A percentile compares a stretch with the other conserved stretches of the same genome.
phyloP scores from a whole-genome alignment of 2,329 filamentous ascomycete species.

The Ophiostoma quercus region DNA sequence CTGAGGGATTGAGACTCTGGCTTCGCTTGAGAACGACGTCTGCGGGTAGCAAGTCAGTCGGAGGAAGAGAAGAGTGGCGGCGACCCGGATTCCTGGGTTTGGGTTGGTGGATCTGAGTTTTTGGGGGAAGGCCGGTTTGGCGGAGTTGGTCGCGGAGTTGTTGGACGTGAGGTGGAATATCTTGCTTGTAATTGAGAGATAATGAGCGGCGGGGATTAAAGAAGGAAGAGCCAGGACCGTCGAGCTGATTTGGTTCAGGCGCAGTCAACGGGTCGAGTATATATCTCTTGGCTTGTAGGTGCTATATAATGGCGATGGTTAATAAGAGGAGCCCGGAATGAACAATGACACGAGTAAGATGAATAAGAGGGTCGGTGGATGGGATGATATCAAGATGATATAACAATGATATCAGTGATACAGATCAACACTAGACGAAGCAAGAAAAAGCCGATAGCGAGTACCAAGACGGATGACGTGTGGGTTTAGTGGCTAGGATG shows the following conservation, averaged over 20 bases:
- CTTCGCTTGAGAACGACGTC: conserved; percentile 18
- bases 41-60: conserved; percentile 16
- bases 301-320: background rate
- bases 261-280: conserved; percentile 65
- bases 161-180: conserved; percentile 31
- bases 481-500: background rate
- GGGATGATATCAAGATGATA: conserved; percentile 3
- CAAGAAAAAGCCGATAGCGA: background rate
- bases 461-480: background rate
- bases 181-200: conserved; percentile 25
- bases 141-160: background rate
- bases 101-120: conserved; percentile 40
- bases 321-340: background rate
- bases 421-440: background rate
- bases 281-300: conserved; percentile 32
- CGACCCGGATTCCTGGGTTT: conserved; percentile 32
- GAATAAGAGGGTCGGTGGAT: background rate
- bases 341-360: background rate
- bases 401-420: background rate
- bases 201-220: conserved; percentile 35
- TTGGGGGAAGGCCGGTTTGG: conserved; percentile 45
- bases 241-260: conserved; percentile 62
- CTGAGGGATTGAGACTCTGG: conserved; percentile 23
- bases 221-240: conserved; percentile 57
- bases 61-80: background rate